These are phyloP conservation scores for Geranomyces variabilis DNA, from an alignment of 192 early-diverging fungal species.

Conservation along the genomic window DNA sequence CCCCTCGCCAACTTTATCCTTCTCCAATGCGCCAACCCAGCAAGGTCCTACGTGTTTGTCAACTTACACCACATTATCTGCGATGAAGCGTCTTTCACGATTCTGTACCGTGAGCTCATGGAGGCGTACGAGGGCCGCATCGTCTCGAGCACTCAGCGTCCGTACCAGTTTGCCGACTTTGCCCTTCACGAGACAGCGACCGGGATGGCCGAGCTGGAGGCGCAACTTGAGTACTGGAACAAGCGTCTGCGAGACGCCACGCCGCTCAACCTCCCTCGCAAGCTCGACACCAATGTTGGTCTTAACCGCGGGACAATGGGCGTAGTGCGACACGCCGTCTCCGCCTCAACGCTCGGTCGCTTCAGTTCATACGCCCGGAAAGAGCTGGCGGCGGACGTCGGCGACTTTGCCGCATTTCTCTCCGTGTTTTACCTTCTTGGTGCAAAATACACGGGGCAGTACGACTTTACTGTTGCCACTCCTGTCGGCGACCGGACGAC, in stretches of 20 bases:
- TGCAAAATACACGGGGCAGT: neutral
- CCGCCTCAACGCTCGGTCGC: neutral
- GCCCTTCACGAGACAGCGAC: neutral
- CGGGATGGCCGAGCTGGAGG: neutral
- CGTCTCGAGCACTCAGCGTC: neutral
- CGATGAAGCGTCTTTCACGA: neutral
- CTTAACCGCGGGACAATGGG: neutral
- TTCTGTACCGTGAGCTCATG: neutral
- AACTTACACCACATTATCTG: conserved; percentile 8
- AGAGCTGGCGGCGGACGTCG: neutral
- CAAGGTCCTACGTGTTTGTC: neutral
- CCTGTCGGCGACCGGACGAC: neutral
- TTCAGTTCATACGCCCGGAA: neutral
- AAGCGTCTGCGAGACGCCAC: neutral
- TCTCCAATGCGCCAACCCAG: conserved; percentile 1
- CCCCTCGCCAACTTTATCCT: neutral
- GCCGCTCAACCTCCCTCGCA: neutral
- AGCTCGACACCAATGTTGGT: neutral
- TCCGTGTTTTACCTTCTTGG: conserved; percentile 8
- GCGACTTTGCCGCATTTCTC: conserved; percentile 4
- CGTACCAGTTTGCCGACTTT: conserved; percentile 13
- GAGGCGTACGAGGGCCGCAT: neutral
- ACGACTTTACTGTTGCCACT: conserved; percentile 5
- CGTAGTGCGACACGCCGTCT: neutral
- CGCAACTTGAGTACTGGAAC: neutral